Base-by-base conservation (phyloP, 2,329 filamentous ascomycete genomes). In the Colletotrichum higginsianum region DNA sequence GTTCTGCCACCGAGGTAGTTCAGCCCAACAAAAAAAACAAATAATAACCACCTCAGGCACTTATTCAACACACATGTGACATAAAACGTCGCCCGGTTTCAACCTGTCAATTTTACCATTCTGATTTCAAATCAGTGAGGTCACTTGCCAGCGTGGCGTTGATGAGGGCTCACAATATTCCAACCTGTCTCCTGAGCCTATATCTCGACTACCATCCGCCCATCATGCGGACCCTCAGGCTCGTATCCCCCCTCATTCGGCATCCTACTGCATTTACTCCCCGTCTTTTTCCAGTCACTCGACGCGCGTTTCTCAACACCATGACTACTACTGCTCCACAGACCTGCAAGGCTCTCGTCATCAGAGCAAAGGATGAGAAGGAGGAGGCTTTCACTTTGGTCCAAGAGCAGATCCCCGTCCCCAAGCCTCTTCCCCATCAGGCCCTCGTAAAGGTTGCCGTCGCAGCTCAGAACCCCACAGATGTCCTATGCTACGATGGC, bases 401-500 rank as follows among this genome's bases (percentile, higher is more conserved):
- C 46, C 46, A 49, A 23, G 46, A 49, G 46, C 46, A 49, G 46
- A 49, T 49, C 46, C 46, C 46, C 46, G 46, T 49, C 18, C 46
- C 46, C 46, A 49, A 49, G 46, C 46, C 46, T 23, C 46, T 49
- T 49, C 46, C 46, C 46, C 46, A 49, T 49, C 46, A 49, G 46
- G 46, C 46, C 46, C 46, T 49, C 46, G 18, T 49, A 21, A 49
- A 49, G 46, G 46, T 49, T 49, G 18, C 46, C n/a, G 46, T 49
- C n/a, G 46, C 46, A 49, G 46, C 46, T 49, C 46, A 49, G 18
- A 49, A 49, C 46, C 46, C 46, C 18, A 49, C 46, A 21, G 46
- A 49, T 49, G 46, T 49, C n/a, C 46, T 49, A 49, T 49, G 46
- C 46, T 49, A 49, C n/a, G 53, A 57, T 38, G 53, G 30, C 18